Evolutionary conservation across 208 protist genomes (phyloP).

Genomic region (Vickermania ingenoplastis): DNA sequence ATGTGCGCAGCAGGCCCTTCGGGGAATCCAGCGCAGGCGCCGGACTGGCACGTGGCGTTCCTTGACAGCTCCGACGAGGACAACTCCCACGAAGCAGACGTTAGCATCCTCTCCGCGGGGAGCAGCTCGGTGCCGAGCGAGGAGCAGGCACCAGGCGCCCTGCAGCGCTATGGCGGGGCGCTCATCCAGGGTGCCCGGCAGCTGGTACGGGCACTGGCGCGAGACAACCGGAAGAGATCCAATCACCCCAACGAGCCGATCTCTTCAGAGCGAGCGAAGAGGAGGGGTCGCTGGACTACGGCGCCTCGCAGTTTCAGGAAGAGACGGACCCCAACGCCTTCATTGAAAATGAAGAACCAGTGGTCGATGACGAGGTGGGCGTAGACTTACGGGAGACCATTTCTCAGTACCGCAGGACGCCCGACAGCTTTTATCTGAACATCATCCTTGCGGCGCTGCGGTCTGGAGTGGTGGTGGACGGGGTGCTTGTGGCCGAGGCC

Average conservation of each 20-base stretch:
- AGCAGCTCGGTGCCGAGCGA: neutral
- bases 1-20: neutral
- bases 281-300: neutral
- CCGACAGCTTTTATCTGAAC: constrained; percentile 61
- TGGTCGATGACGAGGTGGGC: constrained; percentile 32
- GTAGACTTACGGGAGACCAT: constrained; percentile 68
- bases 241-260: neutral
- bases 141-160: constrained; percentile 3
- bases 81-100: constrained; percentile 25
- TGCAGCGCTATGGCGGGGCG: constrained; percentile 3
- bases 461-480: constrained; percentile 34
- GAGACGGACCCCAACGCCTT: neutral
- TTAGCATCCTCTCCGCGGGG: constrained; percentile 16
- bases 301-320: neutral
- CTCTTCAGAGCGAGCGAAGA: neutral
- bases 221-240: neutral
- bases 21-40: neutral
- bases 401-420: constrained; percentile 58
- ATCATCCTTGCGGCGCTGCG: constrained; percentile 80
- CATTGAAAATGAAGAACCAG: constrained; percentile 11
- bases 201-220: neutral
- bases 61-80: constrained; percentile 68
- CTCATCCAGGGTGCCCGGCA: neutral
- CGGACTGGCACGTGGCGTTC: constrained; percentile 22
- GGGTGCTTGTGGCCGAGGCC: constrained; percentile 46